Conservation (phyloP, 306 rosid species). For the Glycine tomentella region DNA sequence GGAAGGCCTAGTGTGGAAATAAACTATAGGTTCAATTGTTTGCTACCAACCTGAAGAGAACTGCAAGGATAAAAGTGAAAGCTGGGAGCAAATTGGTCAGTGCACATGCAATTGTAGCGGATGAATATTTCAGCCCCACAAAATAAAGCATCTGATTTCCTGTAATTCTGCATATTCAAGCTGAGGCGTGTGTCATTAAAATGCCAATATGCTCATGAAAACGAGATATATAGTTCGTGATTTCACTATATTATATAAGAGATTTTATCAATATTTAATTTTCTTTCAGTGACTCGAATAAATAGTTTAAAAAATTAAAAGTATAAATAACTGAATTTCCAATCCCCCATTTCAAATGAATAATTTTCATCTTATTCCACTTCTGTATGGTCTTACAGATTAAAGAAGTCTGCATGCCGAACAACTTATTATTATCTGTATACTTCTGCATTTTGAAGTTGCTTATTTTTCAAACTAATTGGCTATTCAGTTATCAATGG, state of each 20-base stretch:
- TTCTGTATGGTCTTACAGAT: neutral
- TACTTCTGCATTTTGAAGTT: no score
- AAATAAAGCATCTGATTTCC: conserved; percentile 73
- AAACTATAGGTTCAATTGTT: neutral
- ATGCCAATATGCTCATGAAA: neutral
- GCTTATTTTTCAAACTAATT: neutral
- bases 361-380: neutral
- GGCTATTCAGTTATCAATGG: neutral
- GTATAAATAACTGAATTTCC: neutral
- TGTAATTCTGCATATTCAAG: conserved; percentile 67
- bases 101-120: conserved; percentile 75
- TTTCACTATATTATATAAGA: neutral
- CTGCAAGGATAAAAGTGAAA: conserved; percentile 84
- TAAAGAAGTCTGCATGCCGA: neutral
- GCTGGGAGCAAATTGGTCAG: conserved; percentile 82
- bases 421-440: no score
- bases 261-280: neutral
- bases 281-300: neutral
- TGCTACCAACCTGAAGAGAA: conserved; percentile 64
- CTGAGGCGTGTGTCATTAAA: neutral
- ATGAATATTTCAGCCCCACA: conserved; percentile 67
- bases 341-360: no score
- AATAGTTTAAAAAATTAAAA: neutral
- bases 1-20: neutral
- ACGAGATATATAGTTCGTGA: neutral